Evolutionary conservation across 2,329 filamentous ascomycete genomes (phyloP).

Genomic region (Fusarium austroafricanum): DNA sequence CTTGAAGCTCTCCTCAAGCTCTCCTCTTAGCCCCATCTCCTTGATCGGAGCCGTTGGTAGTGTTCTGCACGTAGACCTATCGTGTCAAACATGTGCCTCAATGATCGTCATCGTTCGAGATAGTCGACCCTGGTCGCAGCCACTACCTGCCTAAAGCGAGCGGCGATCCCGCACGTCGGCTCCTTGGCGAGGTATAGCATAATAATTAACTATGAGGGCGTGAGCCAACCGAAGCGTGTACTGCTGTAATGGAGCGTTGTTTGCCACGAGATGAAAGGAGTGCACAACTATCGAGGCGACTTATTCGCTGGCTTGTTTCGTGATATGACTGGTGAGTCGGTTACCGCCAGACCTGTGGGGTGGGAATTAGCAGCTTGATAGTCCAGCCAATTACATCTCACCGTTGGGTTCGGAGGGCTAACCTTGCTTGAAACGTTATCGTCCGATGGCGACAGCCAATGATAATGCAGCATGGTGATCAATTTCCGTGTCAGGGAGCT

Average conservation of each 20-base stretch:
- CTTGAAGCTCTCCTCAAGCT: slow-evolving; percentile 10
- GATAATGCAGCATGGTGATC: slow-evolving; percentile 14
- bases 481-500: slow-evolving; percentile 30
- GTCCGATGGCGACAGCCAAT: slow-evolving; percentile 22
- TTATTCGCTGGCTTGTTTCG: background rate
- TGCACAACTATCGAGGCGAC: slow-evolving; percentile 26
- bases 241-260: background rate
- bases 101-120: slow-evolving; percentile 30
- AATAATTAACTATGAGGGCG: slow-evolving; percentile 11
- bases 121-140: slow-evolving; percentile 18
- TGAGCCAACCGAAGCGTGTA: slow-evolving; percentile 24
- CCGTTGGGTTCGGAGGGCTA: background rate
- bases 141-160: slow-evolving; percentile 38
- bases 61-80: slow-evolving; percentile 28
- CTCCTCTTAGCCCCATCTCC: background rate
- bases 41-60: slow-evolving; percentile 4
- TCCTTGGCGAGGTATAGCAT: slow-evolving; percentile 34
- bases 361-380: slow-evolving; percentile 26
- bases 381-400: slow-evolving; percentile 21
- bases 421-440: slow-evolving; percentile 28
- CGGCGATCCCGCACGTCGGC: slow-evolving; percentile 21
- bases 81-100: slow-evolving; percentile 27
- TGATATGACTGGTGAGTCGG: slow-evolving; percentile 29
- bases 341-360: slow-evolving; percentile 35
- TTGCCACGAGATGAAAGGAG: slow-evolving; percentile 31